A percentile compares a stretch with the other conserved stretches of the same genome.
Evolutionary conservation across 352 stramenopile genomes (phyloP).

Genomic region (Thalassiosira oceanica): DNA sequence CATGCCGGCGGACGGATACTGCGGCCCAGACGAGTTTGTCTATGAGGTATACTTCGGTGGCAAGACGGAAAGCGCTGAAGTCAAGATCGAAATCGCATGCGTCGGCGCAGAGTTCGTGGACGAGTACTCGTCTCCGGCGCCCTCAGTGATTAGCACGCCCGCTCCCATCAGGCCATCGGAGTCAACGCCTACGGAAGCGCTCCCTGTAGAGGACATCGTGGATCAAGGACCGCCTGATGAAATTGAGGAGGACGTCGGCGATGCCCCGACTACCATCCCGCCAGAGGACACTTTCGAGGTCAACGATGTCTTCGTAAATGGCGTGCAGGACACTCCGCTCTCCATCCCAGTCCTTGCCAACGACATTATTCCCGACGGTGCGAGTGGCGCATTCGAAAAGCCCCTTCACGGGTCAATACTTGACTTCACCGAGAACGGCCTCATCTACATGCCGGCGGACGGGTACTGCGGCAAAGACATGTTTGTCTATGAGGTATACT

Average conservation of each 20-base stretch:
- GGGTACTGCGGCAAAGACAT: too few relatives aligned
- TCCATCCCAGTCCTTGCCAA: constrained; percentile 26
- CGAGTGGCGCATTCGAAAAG: not conserved
- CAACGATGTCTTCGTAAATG: constrained; percentile 20
- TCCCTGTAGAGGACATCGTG: too few relatives aligned
- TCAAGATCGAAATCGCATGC: not conserved
- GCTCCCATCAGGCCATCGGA: too few relatives aligned
- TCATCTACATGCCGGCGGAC: constrained; percentile 8
- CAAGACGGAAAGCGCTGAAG: not conserved
- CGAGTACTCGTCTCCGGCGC: too few relatives aligned
- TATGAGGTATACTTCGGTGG: not conserved
- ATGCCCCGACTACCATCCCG: not conserved
- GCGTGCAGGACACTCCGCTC: constrained; percentile 11
- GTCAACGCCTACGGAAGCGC: too few relatives aligned
- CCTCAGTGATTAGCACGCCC: too few relatives aligned
- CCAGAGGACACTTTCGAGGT: constrained; percentile 6
- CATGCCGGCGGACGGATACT: not conserved
- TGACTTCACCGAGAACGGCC: not conserved
- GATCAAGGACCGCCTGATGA: too few relatives aligned
- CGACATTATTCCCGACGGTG: constrained; percentile 28
- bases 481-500: too few relatives aligned
- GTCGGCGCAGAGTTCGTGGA: not conserved
- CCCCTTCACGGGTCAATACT: not conserved
- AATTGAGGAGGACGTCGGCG: not conserved
- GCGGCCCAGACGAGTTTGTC: not conserved